Conservation (phyloP, 148 eudicot species). For the Rhododendron kiyosumense region DNA sequence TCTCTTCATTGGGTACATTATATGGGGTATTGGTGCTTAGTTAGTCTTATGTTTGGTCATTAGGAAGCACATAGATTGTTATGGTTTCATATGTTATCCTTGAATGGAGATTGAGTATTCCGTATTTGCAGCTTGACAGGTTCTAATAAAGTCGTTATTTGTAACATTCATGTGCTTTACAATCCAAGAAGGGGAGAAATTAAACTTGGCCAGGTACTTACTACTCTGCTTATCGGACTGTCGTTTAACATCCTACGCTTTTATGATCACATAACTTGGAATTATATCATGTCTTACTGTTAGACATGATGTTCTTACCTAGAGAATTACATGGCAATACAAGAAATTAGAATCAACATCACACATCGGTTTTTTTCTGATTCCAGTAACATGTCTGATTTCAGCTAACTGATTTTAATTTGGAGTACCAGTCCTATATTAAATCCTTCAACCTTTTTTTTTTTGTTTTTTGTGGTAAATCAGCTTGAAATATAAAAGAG, state of each 20-base stretch:
- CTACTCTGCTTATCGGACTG: neutral
- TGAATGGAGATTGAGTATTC: conserved; percentile 1
- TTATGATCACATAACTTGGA: neutral
- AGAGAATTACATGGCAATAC: neutral
- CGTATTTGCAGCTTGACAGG: conserved; percentile 49
- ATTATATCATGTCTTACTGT: neutral
- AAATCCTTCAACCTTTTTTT: neutral
- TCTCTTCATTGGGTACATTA: neutral
- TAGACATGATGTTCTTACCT: neutral
- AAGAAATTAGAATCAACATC: neutral
- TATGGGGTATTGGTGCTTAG: neutral
- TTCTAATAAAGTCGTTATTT: conserved; percentile 64
- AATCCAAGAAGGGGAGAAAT: conserved; percentile 97
- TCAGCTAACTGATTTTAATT: neutral
- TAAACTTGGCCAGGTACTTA: conserved; percentile 90
- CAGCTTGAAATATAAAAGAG: too few species aligned
- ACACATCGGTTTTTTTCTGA: neutral
- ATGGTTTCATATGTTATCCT: neutral
- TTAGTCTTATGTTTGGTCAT: neutral
- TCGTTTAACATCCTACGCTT: neutral
- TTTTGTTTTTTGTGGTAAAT: too few species aligned
- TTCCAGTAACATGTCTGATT: neutral
- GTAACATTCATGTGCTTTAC: conserved; percentile 92
- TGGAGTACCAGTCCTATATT: neutral
- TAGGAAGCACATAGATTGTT: neutral